Evolutionary conservation across 495 filamentous ascomycete genomes (phyloP).

Genomic region (Aspergillus funiculosus): DNA sequence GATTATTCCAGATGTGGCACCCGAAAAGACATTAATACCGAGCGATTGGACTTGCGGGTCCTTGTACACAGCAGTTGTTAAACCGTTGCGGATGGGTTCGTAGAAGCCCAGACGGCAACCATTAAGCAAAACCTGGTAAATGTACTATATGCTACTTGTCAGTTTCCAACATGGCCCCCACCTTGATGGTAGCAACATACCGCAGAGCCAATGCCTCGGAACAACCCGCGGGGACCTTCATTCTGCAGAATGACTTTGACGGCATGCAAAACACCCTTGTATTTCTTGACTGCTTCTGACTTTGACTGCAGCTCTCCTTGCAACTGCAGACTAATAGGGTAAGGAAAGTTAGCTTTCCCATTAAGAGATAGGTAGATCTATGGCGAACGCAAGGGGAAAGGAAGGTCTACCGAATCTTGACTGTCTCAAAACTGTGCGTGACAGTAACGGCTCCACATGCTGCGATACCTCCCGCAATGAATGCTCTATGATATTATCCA

Average conservation of each 20-base stretch:
- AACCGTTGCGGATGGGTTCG: conserved; percentile 72
- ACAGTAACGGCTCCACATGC: conserved; percentile 97
- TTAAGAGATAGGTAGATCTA: background rate
- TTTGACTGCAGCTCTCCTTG: conserved; percentile 93
- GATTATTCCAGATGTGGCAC: conserved; percentile 80
- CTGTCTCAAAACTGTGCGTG: conserved; percentile 96
- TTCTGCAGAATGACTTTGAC: conserved; percentile 86
- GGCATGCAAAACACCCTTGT: conserved; percentile 88
- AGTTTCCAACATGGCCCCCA: background rate
- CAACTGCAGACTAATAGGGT: conserved; percentile 67
- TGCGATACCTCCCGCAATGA: conserved; percentile 92
- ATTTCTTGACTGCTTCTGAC: conserved; percentile 73
- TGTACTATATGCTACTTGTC: conserved; percentile 53
- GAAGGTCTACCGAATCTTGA: conserved; percentile 80
- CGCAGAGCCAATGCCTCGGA: conserved; percentile 84
- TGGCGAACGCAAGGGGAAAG: background rate
- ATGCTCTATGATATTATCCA: conserved; percentile 44
- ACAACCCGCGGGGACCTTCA: conserved; percentile 79
- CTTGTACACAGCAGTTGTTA: conserved; percentile 62
- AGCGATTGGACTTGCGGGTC: conserved; percentile 73
- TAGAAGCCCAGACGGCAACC: conserved; percentile 97
- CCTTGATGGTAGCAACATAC: conserved; percentile 36
- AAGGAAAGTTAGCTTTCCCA: background rate
- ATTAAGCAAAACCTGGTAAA: conserved; percentile 95
- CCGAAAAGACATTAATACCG: conserved; percentile 86